Evolutionary conservation across 2,329 filamentous ascomycete species (phyloP), one percentile per base, ranked within the genome.

Genomic region (Neofusicoccum laricinum): DNA sequence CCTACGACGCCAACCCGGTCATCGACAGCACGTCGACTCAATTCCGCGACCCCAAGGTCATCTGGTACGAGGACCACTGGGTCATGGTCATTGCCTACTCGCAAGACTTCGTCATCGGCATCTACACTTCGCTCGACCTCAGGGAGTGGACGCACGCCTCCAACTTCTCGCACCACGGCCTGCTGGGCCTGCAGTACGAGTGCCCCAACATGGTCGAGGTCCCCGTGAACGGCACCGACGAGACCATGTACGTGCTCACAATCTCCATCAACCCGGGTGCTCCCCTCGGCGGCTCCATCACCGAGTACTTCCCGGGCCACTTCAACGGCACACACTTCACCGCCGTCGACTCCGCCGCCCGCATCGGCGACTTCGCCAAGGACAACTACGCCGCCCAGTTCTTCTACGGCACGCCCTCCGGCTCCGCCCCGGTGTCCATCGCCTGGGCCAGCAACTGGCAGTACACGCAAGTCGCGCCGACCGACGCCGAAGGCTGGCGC

Each of bases 11-110:
- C 3, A 90, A 90, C 66, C 88, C 88, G 1, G 84, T 90, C 15
- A 83, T 90, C 48, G 73, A 79, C 67, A 82, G 82, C 70, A 79
- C 79, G 64, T 80, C 82, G 17, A 79, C 74, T 5, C 81, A 87
- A 67, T 90, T 90, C 76, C 84, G 88, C 25, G 88, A 90, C 67
- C 87, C 88, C 1, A 87, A 89, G 69, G 86, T 90, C 1, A 78
- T 87, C 49, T 85, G 85, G 78, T 83, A 88, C 66, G 75, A 80
- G 1, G 72, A 75, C 10, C 75, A 79, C 17, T 89, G 87, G 87
- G 82, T 86, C 43, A 85, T 86, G 81, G 80, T 82, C 0, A 68
- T 88, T 2, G 78, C 86, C 0, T 87, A 84, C 64, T 73, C 83
- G 36, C 74, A 80, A 40, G 85, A 87, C 41, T 87, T 85, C 66